These are phyloP conservation scores for Magnusiomyces paraingens DNA, from an alignment of 1,139 yeast species.

Conservation along the genomic window DNA sequence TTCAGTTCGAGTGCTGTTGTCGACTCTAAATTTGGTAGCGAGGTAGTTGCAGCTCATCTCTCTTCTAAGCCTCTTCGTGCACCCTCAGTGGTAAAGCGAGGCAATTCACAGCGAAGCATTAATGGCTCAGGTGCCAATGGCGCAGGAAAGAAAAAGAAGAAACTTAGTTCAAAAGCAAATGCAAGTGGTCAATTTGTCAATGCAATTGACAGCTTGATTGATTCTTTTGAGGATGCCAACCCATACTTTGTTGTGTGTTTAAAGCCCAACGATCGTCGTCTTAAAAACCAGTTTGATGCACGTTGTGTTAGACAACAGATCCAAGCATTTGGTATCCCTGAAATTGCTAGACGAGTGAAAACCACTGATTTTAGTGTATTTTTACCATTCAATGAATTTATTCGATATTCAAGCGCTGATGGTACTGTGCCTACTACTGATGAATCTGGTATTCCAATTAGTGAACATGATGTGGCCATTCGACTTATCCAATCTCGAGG, in stretches of 20 bases:
- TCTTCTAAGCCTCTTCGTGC: conserved; percentile 37
- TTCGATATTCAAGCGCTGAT: conserved; percentile 27
- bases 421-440: conserved; percentile 17
- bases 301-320: conserved; percentile 40
- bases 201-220: conserved; percentile 34
- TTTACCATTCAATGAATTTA: conserved; percentile 36
- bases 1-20: conserved; percentile 37
- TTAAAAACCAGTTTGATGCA: conserved; percentile 36
- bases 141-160: conserved; percentile 17
- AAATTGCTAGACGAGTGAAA: conserved; percentile 36
- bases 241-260: conserved; percentile 38
- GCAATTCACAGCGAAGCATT: conserved; percentile 12
- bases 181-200: conserved; percentile 35
- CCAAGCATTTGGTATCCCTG: conserved; percentile 38
- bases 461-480: conserved; percentile 34
- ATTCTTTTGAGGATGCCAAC: conserved; percentile 36
- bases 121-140: conserved; percentile 9
- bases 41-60: conserved; percentile 36
- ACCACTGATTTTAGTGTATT: conserved; percentile 36
- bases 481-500: conserved; percentile 28
- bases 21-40: conserved; percentile 31
- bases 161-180: conserved; percentile 22
- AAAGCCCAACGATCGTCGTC: conserved; percentile 38
- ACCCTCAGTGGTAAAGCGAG: conserved; percentile 31
- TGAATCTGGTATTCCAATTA: conserved; percentile 15